Evolutionary conservation across 2,329 filamentous ascomycete species (phyloP).

Genomic region (Phialophora chinensis): DNA sequence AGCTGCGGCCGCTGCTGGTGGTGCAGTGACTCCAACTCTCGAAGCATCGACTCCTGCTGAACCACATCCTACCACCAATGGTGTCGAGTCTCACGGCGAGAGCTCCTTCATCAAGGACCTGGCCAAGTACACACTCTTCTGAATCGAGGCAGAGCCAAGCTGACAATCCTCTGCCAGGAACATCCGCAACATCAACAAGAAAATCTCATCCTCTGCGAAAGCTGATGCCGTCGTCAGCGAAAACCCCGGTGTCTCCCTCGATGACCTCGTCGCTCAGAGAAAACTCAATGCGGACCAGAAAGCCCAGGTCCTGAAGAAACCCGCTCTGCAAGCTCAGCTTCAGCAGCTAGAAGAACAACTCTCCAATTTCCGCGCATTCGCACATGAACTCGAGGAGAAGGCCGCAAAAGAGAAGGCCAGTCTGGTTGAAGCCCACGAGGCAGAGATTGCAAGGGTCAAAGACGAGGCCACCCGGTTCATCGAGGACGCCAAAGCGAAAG

Average conservation of each 20-base stretch:
- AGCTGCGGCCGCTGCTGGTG: slow-evolving; percentile 61
- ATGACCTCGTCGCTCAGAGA: slow-evolving; percentile 66
- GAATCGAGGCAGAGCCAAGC: slow-evolving; percentile 16
- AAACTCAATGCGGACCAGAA: slow-evolving; percentile 72
- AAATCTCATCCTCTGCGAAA: slow-evolving; percentile 72
- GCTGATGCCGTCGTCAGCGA: slow-evolving; percentile 66
- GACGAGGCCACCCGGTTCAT: slow-evolving; percentile 58
- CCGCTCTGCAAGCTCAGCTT: slow-evolving; percentile 62
- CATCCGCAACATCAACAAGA: slow-evolving; percentile 92
- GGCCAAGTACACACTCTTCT: slow-evolving; percentile 70
- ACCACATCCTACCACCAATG: slow-evolving; percentile 58
- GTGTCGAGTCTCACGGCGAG: slow-evolving; percentile 68
- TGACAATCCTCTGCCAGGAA: slow-evolving; percentile 61
- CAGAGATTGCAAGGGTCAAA: slow-evolving; percentile 61
- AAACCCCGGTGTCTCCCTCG: slow-evolving; percentile 64
- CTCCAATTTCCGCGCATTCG: slow-evolving; percentile 64
- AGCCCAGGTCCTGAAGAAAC: slow-evolving; percentile 67
- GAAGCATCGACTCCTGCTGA: slow-evolving; percentile 41
- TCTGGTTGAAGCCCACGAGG: slow-evolving; percentile 60
- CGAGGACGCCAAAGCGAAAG: slow-evolving; percentile 53
- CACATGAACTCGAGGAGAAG: slow-evolving; percentile 63
- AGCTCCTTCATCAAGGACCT: slow-evolving; percentile 85
- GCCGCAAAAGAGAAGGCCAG: slow-evolving; percentile 62
- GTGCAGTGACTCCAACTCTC: slow-evolving; percentile 51
- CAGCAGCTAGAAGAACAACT: slow-evolving; percentile 67